Conservation (phyloP, 176 grass and related monocot genomes). For the Musa itinerans region DNA sequence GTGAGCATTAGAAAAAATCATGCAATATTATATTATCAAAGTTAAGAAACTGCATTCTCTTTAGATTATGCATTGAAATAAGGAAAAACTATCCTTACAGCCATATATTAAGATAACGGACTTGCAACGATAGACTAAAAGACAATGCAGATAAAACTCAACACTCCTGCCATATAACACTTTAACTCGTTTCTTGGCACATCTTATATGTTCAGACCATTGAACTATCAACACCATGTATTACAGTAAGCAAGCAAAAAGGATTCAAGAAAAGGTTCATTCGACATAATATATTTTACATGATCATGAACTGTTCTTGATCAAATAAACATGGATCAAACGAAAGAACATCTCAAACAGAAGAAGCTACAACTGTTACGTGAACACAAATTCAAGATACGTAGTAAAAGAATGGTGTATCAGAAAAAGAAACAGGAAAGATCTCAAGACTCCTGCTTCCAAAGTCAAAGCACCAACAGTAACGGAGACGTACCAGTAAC, state of each 20-base stretch:
- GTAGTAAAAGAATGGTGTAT: too few relatives aligned
- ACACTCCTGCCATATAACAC: too few relatives aligned
- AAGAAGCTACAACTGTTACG: too few relatives aligned
- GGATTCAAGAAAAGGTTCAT: not conserved
- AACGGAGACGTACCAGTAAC: slow-evolving; percentile 54
- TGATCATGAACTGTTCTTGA: not conserved
- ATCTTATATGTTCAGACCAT: too few relatives aligned
- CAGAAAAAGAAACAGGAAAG: not conserved
- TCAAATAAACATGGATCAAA: not conserved
- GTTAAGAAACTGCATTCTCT: not conserved
- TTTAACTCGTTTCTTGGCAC: too few relatives aligned
- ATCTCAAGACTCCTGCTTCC: not conserved
- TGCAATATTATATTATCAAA: not conserved
- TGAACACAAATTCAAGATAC: too few relatives aligned
- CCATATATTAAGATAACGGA: not conserved
- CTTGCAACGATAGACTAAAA: too few relatives aligned
- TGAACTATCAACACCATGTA: not conserved
- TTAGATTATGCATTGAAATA: not conserved
- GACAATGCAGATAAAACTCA: too few relatives aligned
- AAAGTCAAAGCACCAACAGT: not conserved
- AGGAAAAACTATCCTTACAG: not conserved
- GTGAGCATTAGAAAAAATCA: not conserved
- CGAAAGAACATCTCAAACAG: not conserved
- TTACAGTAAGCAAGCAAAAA: not conserved
- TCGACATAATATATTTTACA: not conserved